Conservation (phyloP, 2,329 filamentous ascomycete species). For the Fusarium robinianum region DNA sequence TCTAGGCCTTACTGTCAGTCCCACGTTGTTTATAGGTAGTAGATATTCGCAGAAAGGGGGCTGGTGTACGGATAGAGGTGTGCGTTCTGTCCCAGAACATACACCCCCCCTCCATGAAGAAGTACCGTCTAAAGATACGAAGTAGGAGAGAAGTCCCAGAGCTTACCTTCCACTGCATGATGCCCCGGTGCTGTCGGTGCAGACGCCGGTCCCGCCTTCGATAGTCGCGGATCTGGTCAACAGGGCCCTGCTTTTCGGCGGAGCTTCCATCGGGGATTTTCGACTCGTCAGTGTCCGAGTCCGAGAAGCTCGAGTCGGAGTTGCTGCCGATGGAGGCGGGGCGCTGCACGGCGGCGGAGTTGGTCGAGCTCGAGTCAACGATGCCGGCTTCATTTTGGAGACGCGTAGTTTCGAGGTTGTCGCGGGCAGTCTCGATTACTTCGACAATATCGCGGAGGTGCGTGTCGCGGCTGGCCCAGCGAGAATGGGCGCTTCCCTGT, state of each 20-base stretch:
- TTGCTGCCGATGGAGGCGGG: slow-evolving; percentile 29
- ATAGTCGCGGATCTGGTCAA: slow-evolving; percentile 62
- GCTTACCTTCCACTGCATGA: slow-evolving; percentile 71
- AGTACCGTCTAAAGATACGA: not conserved
- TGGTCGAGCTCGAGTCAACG: slow-evolving; percentile 37
- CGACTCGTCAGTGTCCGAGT: slow-evolving; percentile 37
- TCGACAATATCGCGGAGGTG: slow-evolving; percentile 48
- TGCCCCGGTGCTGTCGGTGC: slow-evolving; percentile 67
- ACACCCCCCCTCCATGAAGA: too few species aligned
- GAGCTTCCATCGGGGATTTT: slow-evolving; percentile 45
- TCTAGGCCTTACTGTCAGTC: slow-evolving; percentile 34
- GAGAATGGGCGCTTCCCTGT: slow-evolving; percentile 44
- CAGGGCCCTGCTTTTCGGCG: slow-evolving; percentile 49
- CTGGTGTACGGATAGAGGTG: too few species aligned
- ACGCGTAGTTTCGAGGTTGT: slow-evolving; percentile 40
- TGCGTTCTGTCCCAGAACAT: too few species aligned
- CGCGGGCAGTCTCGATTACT: slow-evolving; percentile 51
- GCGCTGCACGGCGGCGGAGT: slow-evolving; percentile 2
- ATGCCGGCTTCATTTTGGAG: slow-evolving; percentile 43
- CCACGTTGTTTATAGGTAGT: slow-evolving; percentile 7
- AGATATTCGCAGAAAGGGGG: slow-evolving; percentile 2
- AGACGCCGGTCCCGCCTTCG: slow-evolving; percentile 61
- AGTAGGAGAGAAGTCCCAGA: not conserved
- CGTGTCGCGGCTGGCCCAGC: slow-evolving; percentile 42
- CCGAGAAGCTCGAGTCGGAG: slow-evolving; percentile 36